phyloP scores from a whole-genome alignment of 306 rosid species.

The Astragalus membranaceus region DNA sequence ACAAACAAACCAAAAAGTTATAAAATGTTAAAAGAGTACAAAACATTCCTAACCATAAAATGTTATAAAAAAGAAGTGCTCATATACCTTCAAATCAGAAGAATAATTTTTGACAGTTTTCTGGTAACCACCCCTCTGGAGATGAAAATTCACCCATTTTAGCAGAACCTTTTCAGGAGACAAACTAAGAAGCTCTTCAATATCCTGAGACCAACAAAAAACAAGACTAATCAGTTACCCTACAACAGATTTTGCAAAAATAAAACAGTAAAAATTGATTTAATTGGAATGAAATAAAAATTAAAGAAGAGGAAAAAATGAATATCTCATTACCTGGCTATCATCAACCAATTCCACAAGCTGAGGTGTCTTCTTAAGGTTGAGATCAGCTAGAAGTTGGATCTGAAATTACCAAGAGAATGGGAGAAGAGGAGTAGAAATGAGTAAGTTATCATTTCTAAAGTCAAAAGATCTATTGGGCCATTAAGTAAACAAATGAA shows the following conservation, averaged over 20 bases:
- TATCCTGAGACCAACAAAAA: conserved; percentile 48
- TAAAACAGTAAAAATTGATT: not conserved
- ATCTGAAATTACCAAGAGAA: conserved; percentile 51
- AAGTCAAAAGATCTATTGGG: conserved; percentile 4
- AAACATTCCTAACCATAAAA: not conserved
- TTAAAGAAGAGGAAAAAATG: not conserved
- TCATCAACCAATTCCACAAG: conserved; percentile 91
- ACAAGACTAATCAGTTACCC: conserved; percentile 10
- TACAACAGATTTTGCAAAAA: not conserved
- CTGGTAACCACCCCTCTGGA: conserved; percentile 79
- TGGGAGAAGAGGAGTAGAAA: conserved; percentile 11
- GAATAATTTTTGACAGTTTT: conserved; percentile 74
- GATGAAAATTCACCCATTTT: conserved; percentile 98
- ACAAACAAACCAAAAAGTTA: not conserved
- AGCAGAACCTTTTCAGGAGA: conserved; percentile 88
- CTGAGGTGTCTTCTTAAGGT: conserved; percentile 94
- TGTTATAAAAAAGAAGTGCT: not conserved
- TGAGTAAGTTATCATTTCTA: not conserved
- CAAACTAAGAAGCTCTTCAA: conserved; percentile 90
- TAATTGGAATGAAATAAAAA: not conserved
- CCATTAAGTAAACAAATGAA: not conserved
- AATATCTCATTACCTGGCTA: conserved; percentile 44
- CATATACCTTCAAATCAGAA: conserved; percentile 78
- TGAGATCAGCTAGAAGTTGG: conserved; percentile 92
- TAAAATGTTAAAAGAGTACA: not conserved